Conservation (phyloP, 345 rosid genomes). For the Brassica incana region DNA sequence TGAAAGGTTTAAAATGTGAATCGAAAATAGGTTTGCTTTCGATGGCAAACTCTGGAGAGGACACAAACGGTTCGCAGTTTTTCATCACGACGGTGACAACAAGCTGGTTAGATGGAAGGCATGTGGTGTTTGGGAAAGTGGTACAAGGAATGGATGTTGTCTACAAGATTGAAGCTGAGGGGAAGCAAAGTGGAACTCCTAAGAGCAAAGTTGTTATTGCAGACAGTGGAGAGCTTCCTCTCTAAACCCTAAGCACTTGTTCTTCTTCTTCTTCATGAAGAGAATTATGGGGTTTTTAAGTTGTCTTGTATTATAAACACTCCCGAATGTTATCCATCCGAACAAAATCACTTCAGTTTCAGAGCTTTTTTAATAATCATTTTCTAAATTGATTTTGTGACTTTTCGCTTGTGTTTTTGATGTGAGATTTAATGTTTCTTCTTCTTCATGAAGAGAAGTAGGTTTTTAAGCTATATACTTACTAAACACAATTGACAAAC, state of each 20-base stretch:
- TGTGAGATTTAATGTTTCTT: not conserved
- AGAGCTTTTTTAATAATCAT: not conserved
- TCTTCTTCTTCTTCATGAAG: constrained; percentile 26
- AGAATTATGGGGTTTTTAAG: not conserved
- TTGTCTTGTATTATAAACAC: not conserved
- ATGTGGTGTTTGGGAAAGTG: constrained; percentile 96
- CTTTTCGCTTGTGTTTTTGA: constrained; percentile 4
- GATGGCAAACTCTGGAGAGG: constrained; percentile 92
- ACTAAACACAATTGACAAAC: not conserved
- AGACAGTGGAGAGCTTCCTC: constrained; percentile 92
- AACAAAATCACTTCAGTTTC: not conserved
- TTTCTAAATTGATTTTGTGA: constrained; percentile 43
- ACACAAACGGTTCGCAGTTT: constrained; percentile 82
- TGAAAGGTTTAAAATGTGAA: not conserved
- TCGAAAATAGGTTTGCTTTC: constrained; percentile 62
- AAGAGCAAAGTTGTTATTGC: constrained; percentile 72
- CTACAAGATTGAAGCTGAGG: constrained; percentile 92
- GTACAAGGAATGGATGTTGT: constrained; percentile 97
- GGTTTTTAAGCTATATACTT: not conserved
- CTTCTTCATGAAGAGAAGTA: too few relatives aligned
- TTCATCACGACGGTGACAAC: not conserved
- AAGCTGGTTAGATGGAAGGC: constrained; percentile 69
- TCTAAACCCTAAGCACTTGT: constrained; percentile 34
- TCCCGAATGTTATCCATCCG: not conserved
- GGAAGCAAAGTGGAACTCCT: constrained; percentile 46